Evolutionary conservation across 768 basidiomycete species (phyloP).

Genomic region (Boletus insuetus): DNA sequence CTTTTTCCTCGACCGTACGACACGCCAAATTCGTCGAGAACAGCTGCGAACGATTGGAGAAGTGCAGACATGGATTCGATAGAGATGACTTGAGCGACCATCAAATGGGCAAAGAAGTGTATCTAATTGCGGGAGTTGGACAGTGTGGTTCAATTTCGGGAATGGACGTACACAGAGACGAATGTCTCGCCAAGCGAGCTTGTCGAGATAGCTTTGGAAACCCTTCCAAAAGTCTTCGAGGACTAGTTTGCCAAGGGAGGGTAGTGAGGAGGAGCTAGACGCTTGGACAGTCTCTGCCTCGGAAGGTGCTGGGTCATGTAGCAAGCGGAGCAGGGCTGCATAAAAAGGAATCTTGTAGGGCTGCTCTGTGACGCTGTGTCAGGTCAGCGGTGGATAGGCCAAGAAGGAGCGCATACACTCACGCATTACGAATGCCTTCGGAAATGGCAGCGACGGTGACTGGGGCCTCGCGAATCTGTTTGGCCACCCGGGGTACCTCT

Average conservation of each 20-base stretch:
- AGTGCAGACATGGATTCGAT: constrained; percentile 76
- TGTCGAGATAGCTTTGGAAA: constrained; percentile 86
- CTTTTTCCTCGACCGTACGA: constrained; percentile 81
- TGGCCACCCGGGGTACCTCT: constrained; percentile 65
- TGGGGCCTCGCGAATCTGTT: constrained; percentile 59
- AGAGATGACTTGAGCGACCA: constrained; percentile 71
- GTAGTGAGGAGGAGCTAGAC: constrained; percentile 28
- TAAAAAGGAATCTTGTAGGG: constrained; percentile 93
- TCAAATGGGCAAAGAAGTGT: constrained; percentile 89
- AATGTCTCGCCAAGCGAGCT: constrained; percentile 86
- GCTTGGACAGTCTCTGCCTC: constrained; percentile 32
- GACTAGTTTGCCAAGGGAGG: constrained; percentile 64
- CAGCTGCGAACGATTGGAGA: constrained; percentile 79
- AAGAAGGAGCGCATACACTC: neutral
- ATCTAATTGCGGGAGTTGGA: constrained; percentile 49
- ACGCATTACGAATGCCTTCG: constrained; percentile 77
- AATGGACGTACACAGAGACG: constrained; percentile 69
- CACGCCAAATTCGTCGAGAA: constrained; percentile 87
- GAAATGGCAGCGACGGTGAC: constrained; percentile 62
- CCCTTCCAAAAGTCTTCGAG: constrained; percentile 90
- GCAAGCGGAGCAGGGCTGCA: constrained; percentile 70
- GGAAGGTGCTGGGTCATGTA: constrained; percentile 47
- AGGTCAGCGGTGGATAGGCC: constrained; percentile 4
- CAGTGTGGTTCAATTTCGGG: neutral
- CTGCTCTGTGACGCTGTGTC: constrained; percentile 76